Evolutionary conservation across 108 stramenopile species (phyloP), one percentile per base, ranked within the genome.

Genomic region (Phaeodactylum tricornutum): DNA sequence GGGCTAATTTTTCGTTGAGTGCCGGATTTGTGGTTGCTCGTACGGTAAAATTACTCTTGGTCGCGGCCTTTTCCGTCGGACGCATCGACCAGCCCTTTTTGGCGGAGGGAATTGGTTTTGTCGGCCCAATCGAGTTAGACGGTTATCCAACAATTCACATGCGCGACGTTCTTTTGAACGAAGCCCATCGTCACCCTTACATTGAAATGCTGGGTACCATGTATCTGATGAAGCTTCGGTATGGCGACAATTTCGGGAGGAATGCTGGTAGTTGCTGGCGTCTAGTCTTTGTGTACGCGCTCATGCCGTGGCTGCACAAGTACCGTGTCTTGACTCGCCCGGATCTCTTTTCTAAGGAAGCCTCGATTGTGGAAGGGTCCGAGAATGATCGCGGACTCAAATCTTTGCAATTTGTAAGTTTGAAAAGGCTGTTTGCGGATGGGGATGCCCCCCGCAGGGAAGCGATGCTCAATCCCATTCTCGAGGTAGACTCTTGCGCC

Each of bases 171-270:
- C 47, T 77, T 30, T 9, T 45, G 25, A 59, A 67, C 32, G 70
- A 69, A 28, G 67, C 71, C 28, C 75, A 77, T 47, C 39, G 74
- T 8, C 82, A 84, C 53, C 82, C 77, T 0, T 84, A 69, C 50
- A 60, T 84, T 36, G 82, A 84, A 43, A 37, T 61, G 14, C 38
- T 84, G 14, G 59, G 67, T 0, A 29, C 33, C 1, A 72, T 79
- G 61, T 84, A 77, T 47, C 46, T 84, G 49, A 68, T 77, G 77
- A 74, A 69, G 43, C 40, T 80, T 15, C 37, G 53, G 22, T 43
- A 77, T 46, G 62, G 57, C 11, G 43, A 61, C 15, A 29, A 35
- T 23, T 79, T 79, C 65, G 70, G 64, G 14, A 46, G 20, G 14
- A 33, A 33, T 6, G 43, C 55, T 3, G 45, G 45, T 20, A 22